These are phyloP conservation scores for Candida labiduridarum DNA, from an alignment of 1,139 yeast species.

Conservation along the genomic window DNA sequence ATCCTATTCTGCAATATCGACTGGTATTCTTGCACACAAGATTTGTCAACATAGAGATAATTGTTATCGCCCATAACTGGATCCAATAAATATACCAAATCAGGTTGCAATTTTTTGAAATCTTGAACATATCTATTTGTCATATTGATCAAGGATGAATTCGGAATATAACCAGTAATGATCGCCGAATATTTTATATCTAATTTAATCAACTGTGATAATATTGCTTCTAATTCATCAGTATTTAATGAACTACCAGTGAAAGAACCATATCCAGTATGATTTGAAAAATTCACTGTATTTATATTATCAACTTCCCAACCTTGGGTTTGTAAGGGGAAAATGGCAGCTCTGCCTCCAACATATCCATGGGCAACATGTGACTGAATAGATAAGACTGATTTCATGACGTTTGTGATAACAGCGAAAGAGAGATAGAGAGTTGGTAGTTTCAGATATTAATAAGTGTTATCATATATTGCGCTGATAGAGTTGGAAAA, in stretches of 20 bases:
- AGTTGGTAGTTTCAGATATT: too few species aligned
- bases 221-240: constrained; percentile 14
- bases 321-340: constrained; percentile 46
- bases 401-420: constrained; percentile 14
- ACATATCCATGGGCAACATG: constrained; percentile 53
- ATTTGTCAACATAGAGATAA: constrained; percentile 70
- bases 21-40: constrained; percentile 68
- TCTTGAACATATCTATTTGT: constrained; percentile 20
- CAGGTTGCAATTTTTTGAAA: constrained; percentile 18
- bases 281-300: constrained; percentile 47
- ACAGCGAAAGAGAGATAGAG: too few species aligned
- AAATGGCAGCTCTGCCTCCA: constrained; percentile 44
- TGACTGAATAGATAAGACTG: constrained; percentile 42
- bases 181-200: constrained; percentile 27
- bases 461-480: too few species aligned
- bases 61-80: constrained; percentile 97
- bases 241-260: constrained; percentile 25
- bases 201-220: constrained; percentile 15
- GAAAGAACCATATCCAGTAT: constrained; percentile 49
- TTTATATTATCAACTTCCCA: constrained; percentile 49
- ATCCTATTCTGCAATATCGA: constrained; percentile 49
- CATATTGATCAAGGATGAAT: constrained; percentile 28
- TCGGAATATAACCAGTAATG: constrained; percentile 42
- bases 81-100: constrained; percentile 66
- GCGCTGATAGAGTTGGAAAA: too few species aligned